Base-by-base conservation (phyloP, 2,329 filamentous ascomycete genomes). In the Colletotrichum sp. region DNA sequence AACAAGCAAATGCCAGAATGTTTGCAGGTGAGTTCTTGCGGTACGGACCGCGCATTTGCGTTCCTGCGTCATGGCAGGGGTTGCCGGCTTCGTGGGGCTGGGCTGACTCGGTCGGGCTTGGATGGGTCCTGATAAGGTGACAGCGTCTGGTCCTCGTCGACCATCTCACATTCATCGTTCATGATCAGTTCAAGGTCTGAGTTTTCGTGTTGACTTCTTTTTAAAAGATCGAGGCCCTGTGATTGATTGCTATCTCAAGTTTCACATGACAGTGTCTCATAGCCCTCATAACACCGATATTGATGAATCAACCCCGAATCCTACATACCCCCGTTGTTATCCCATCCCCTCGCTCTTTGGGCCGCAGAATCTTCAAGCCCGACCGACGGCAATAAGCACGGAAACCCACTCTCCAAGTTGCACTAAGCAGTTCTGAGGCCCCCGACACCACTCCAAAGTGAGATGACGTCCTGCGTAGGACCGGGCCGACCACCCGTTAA, bases 401-500 rank as follows among this genome's bases (percentile, higher is more conserved):
- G 26, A 24, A 66, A 66, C 48, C 28, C 65, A 30, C 65, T 52
- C 43, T n/a, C 16, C 15, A 60, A 60, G 59, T 18, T 34, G 30
- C 65, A 36, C 65, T 67, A 57, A 36, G 48, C 65, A 26, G 16
- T 67, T 67, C 43, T 67, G 65, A 67, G 65, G 43, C 43, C 65
- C 43, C 65, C 65, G 7, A 24, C 24, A 48, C 43, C 18, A 63
- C 60, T 63, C 30, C 30, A 67, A 28, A 67, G 48, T 34, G 66
- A 68, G 21, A 68, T 68, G 66, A 59, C 66, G 66, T 68, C 30
- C 48, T 68, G 43, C 26, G 28, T 48, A 16, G 26, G n/a, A 28
- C 65, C 65, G 65, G 65, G 21, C 65, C 43, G 26, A n/a, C 65
- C 28, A 52, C 32, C 66, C 21, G 66, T 60, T 12, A 60, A 60